Conservation (phyloP, 371 early-diverging fungal genomes). For the Cokeromyces recurvatus region DNA sequence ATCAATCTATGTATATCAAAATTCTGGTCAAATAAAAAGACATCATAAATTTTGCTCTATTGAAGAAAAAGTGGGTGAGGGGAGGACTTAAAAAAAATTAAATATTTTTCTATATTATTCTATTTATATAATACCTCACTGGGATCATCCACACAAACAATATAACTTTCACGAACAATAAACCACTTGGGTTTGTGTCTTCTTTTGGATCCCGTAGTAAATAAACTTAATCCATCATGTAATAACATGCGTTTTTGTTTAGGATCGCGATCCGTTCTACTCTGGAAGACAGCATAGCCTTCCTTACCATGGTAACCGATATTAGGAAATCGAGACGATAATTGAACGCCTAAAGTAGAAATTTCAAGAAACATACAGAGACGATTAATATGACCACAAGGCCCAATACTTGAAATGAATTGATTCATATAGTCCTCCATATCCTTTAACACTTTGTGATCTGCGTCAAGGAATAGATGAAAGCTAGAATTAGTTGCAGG, state of each 20-base stretch:
- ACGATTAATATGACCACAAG: conserved; percentile 36
- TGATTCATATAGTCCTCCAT: conserved; percentile 46
- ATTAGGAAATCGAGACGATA: conserved; percentile 36
- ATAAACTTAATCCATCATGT: conserved; percentile 8
- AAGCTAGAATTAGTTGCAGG: not conserved
- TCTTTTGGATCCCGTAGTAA: conserved; percentile 9
- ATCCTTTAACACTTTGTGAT: conserved; percentile 29
- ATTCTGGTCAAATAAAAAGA: conserved; percentile 46
- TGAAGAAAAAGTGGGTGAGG: conserved; percentile 15
- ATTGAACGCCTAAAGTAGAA: conserved; percentile 36
- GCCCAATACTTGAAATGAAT: conserved; percentile 37
- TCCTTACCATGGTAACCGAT: conserved; percentile 56
- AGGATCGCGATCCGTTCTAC: conserved; percentile 22
- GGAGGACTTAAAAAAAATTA: not conserved
- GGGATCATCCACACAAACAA: conserved; percentile 40
- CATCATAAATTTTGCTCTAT: conserved; percentile 42
- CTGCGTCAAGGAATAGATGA: conserved; percentile 9
- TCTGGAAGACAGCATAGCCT: conserved; percentile 38
- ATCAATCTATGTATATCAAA: conserved; percentile 30
- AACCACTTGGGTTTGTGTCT: conserved; percentile 46
- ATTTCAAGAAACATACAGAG: conserved; percentile 59
- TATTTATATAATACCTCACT: conserved; percentile 19
- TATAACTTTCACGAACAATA: conserved; percentile 54
- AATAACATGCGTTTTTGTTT: conserved; percentile 5
- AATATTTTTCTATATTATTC: too few relatives aligned